A percentile compares a stretch with the other conserved stretches of the same genome.
These are phyloP conservation scores for Hymenoscyphus scutula DNA, from an alignment of 2,329 filamentous ascomycete species.

Conservation along the genomic window DNA sequence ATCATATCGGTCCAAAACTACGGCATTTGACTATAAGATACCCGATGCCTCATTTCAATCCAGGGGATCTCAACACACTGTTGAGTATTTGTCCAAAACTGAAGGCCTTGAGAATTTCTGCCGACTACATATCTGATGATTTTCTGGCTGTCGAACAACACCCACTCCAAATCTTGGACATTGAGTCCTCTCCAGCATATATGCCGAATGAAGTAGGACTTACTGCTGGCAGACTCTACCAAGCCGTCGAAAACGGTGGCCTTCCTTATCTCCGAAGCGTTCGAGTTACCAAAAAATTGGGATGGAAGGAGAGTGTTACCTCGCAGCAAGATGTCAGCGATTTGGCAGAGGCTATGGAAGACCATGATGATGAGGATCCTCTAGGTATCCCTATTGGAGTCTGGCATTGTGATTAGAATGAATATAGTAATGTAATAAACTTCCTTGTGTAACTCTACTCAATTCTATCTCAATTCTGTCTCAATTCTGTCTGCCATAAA, in stretches of 20 bases:
- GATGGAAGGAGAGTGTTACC: constrained; percentile 24
- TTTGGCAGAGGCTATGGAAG: constrained; percentile 10
- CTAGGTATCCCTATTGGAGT: constrained; percentile 6
- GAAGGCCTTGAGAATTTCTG: constrained; percentile 32
- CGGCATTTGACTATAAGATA: constrained; percentile 36
- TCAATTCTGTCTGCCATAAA: background rate
- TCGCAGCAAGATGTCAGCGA: constrained; percentile 1
- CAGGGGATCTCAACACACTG: constrained; percentile 27
- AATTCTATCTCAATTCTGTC: background rate
- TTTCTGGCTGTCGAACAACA: constrained; percentile 22
- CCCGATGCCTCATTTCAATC: constrained; percentile 33
- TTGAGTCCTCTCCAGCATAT: constrained; percentile 34
- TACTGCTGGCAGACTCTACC: constrained; percentile 26
- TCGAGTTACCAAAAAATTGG: constrained; percentile 32
- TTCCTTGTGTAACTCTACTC: background rate
- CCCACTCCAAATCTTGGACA: constrained; percentile 33
- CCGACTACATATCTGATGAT: constrained; percentile 33
- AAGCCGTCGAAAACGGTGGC: constrained; percentile 30
- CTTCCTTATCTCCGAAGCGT: constrained; percentile 34
- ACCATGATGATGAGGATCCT: constrained; percentile 10
- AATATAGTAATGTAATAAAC: constrained; percentile 1
- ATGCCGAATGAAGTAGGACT: constrained; percentile 28
- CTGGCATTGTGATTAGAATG: constrained; percentile 10
- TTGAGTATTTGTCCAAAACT: constrained; percentile 30
- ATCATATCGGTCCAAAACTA: constrained; percentile 29